These are phyloP conservation scores for Dryas octopetala DNA, from an alignment of 306 rosid genomes.

Conservation along the genomic window DNA sequence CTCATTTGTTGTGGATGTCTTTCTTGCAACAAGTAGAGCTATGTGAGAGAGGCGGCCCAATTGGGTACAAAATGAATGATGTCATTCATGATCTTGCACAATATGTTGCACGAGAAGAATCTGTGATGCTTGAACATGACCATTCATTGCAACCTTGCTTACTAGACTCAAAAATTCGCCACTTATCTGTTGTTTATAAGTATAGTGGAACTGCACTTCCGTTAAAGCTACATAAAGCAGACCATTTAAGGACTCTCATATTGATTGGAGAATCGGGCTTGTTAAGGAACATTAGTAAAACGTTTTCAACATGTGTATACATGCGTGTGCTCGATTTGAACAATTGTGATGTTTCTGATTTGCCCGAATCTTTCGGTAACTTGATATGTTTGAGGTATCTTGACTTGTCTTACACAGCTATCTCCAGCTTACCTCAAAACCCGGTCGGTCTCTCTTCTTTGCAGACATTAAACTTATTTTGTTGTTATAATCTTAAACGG, in stretches of 20 bases:
- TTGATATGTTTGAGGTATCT: slow-evolving; percentile 17
- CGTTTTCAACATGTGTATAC: neutral
- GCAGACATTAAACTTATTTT: slow-evolving; percentile 1
- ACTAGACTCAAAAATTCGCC: neutral
- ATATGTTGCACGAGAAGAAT: neutral
- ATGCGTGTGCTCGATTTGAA: slow-evolving; percentile 17
- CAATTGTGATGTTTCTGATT: neutral
- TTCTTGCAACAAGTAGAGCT: slow-evolving; percentile 5
- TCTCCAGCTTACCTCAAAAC: neutral
- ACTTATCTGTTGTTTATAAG: neutral
- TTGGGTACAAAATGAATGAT: slow-evolving; percentile 15
- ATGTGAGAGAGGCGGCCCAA: neutral
- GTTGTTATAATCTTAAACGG: rapidly evolving
- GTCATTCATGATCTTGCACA: slow-evolving; percentile 19
- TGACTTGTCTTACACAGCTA: neutral
- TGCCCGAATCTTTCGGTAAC: neutral
- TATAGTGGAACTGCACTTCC: neutral
- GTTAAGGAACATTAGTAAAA: neutral
- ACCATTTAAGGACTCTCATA: slow-evolving; percentile 5
- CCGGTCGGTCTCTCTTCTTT: neutral
- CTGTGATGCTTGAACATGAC: neutral
- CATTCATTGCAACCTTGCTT: too few relatives aligned
- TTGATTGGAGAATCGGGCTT: neutral
- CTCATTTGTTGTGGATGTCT: slow-evolving; percentile 9
- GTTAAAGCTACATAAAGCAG: neutral